Percentiles rank a stretch among this genome's conserved stretches.
Evolutionary conservation across 371 early-diverging fungal species (phyloP).

Genomic region (Batkoa obscura): DNA sequence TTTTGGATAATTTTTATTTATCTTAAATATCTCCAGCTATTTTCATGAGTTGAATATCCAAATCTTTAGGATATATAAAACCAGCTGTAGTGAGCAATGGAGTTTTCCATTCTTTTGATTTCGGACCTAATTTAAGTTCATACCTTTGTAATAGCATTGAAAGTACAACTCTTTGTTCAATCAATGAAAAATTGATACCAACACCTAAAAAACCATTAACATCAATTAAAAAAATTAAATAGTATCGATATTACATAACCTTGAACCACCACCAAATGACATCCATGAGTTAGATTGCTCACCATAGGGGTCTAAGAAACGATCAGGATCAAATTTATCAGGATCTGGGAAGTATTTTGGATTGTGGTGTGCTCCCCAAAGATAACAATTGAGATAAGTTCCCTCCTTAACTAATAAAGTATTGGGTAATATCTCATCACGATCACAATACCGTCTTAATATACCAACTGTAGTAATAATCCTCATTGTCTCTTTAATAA

Average conservation of each 20-base stretch:
- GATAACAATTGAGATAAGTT: background rate
- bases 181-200: conserved; percentile 31
- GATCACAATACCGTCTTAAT: background rate
- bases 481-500: conserved; percentile 2
- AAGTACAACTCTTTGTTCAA: conserved; percentile 26
- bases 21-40: no score
- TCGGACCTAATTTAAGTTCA: background rate
- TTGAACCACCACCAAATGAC: background rate
- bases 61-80: background rate
- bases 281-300: background rate
- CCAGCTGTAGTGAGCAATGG: background rate
- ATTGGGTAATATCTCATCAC: background rate
- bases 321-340: background rate
- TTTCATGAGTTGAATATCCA: no score
- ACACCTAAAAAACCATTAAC: conserved; percentile 6
- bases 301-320: background rate
- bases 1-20: no score
- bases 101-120: background rate
- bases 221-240: background rate
- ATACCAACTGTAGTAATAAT: background rate
- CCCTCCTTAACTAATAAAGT: background rate
- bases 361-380: background rate
- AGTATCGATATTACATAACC: background rate
- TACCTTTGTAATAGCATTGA: conserved; percentile 21
- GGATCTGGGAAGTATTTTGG: background rate